These are phyloP conservation scores for Brachypodium distachyon DNA, from an alignment of 202 grass and related monocot genomes.

Conservation along the genomic window DNA sequence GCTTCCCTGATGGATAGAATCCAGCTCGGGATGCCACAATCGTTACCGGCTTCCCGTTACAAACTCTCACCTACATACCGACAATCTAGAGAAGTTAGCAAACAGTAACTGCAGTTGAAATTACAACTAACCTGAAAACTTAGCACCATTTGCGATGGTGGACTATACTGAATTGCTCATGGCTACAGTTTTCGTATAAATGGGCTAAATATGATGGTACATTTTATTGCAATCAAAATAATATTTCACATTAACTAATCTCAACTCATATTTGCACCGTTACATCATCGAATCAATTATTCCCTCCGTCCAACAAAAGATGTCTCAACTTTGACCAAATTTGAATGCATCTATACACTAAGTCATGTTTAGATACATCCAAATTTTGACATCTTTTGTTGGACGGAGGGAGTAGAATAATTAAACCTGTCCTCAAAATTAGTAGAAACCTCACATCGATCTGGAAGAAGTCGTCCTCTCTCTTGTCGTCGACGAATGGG, in stretches of 20 bases:
- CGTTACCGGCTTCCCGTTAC: slow-evolving; percentile 74
- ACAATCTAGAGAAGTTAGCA: neutral
- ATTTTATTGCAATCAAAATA: neutral
- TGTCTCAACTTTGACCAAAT: too few relatives aligned
- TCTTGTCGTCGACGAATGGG: slow-evolving; percentile 76
- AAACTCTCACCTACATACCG: slow-evolving; percentile 61
- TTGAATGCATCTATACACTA: too few relatives aligned
- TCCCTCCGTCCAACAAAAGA: too few relatives aligned
- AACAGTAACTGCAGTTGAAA: neutral
- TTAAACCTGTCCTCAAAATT: neutral
- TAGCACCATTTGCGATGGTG: neutral
- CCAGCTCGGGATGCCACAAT: slow-evolving; percentile 66
- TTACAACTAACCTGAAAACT: neutral
- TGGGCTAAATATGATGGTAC: neutral
- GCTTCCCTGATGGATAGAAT: slow-evolving; percentile 80
- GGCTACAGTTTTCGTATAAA: neutral
- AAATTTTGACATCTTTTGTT: too few relatives aligned
- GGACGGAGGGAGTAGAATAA: too few relatives aligned
- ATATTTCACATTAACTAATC: neutral
- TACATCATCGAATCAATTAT: neutral
- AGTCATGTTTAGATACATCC: too few relatives aligned
- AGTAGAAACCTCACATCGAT: slow-evolving; percentile 68
- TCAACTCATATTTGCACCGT: neutral
- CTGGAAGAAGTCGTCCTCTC: slow-evolving; percentile 83
- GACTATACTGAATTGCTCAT: neutral